These are phyloP conservation scores for Trichoderma gamsii DNA, from an alignment of 495 filamentous ascomycete species.

Conservation along the genomic window DNA sequence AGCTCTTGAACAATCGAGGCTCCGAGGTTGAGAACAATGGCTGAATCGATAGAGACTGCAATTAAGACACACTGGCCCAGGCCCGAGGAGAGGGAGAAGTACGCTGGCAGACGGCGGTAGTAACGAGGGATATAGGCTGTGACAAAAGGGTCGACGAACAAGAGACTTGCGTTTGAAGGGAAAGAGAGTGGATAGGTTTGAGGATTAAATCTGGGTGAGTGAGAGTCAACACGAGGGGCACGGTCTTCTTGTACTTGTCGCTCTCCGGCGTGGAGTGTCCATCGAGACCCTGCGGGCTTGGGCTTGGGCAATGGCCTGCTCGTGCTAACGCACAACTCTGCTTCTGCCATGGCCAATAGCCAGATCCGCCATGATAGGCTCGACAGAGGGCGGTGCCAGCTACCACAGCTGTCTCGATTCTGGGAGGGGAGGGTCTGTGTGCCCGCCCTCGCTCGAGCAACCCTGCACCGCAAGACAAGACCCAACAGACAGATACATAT, in stretches of 20 bases:
- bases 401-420: background rate
- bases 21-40: background rate
- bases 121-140: conserved; percentile 3
- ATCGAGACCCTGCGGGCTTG: background rate
- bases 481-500: background rate
- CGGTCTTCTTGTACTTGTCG: conserved; percentile 12
- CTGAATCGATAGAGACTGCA: background rate
- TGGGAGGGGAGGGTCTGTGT: background rate
- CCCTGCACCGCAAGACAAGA: conserved; percentile 4
- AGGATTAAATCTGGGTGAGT: conserved; percentile 9
- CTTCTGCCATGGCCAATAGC: background rate
- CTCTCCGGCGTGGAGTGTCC: background rate
- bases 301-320: background rate
- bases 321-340: background rate
- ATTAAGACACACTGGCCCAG: conserved; percentile 11
- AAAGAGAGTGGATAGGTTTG: conserved; percentile 12
- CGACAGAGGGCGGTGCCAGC: background rate
- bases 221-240: conserved; percentile 12
- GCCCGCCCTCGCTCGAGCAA: background rate
- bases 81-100: background rate
- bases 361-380: background rate
- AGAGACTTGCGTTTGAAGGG: conserved; percentile 4
- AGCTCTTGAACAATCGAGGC: background rate
- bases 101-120: background rate
- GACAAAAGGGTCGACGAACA: conserved; percentile 10